Conservation (phyloP, 225 moss, liverwort and hornwort genomes). For the Asterella californica region DNA sequence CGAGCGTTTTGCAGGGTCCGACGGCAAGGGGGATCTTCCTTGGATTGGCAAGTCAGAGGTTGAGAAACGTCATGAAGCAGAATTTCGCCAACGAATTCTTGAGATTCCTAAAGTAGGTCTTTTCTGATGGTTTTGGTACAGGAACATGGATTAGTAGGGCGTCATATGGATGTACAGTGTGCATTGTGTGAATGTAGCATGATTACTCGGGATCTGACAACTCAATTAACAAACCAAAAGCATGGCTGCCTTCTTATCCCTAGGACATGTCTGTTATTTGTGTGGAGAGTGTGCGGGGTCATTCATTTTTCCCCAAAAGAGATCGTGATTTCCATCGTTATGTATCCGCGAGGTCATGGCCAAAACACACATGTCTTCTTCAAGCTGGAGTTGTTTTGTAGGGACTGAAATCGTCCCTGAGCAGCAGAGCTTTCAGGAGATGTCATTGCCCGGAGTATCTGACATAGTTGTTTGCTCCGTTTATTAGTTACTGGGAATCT, state of each 20-base stretch:
- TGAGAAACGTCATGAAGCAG: conserved; percentile 61
- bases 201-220: background rate
- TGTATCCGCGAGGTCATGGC: background rate
- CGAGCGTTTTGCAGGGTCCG: conserved; percentile 35
- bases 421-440: background rate
- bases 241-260: background rate
- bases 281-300: too few species aligned
- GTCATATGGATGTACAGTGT: background rate
- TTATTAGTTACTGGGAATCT: background rate
- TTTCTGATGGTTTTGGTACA: background rate
- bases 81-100: conserved; percentile 71
- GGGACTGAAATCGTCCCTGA: background rate
- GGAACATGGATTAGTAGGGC: background rate
- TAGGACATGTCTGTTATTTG: background rate
- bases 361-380: background rate
- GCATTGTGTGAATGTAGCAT: background rate
- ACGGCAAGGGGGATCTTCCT: conserved; percentile 49
- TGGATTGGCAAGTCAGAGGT: conserved; percentile 56
- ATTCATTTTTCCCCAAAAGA: too few species aligned
- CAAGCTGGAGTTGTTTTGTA: background rate
- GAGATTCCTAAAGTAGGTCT: conserved; percentile 59
- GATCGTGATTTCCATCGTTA: too few species aligned
- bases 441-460: background rate
- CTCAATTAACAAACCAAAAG: background rate
- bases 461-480: background rate